Conservation (phyloP, 2,329 filamentous ascomycete genomes). For the Pezicula radicicola region DNA sequence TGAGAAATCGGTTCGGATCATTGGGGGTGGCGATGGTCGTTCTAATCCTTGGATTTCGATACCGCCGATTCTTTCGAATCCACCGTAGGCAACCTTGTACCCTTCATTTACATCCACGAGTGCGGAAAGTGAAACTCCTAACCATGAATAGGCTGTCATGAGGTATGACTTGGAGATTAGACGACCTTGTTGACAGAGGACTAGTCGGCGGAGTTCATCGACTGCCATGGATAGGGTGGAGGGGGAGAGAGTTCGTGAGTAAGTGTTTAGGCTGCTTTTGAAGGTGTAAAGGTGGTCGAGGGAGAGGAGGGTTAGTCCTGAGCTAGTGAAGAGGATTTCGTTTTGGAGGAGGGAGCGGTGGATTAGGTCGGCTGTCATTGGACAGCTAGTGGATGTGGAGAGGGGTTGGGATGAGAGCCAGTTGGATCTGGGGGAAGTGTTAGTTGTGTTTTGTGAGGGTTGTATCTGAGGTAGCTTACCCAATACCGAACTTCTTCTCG, state of each 20-base stretch:
- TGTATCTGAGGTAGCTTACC: constrained; percentile 24
- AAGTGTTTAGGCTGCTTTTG: constrained; percentile 57
- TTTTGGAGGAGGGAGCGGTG: constrained; percentile 56
- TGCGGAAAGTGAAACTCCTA: constrained; percentile 48
- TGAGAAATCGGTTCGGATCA: constrained; percentile 1
- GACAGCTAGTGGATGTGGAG: constrained; percentile 38
- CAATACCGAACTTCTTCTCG: constrained; percentile 44
- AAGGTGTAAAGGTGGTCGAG: constrained; percentile 64
- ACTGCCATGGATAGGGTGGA: constrained; percentile 55
- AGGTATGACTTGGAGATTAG: constrained; percentile 50
- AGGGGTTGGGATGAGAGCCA: constrained; percentile 30
- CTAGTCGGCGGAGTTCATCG: constrained; percentile 58
- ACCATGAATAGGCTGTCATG: constrained; percentile 53
- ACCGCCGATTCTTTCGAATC: constrained; percentile 39
- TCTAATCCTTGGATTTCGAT: constrained; percentile 38
- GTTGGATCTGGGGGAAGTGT: constrained; percentile 8
- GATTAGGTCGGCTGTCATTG: constrained; percentile 49
- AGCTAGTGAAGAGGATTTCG: constrained; percentile 57
- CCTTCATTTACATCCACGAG: constrained; percentile 52
- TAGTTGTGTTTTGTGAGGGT: constrained; percentile 8
- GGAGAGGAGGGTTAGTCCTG: constrained; percentile 56
- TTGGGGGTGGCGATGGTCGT: constrained; percentile 17
- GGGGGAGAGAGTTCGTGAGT: constrained; percentile 41
- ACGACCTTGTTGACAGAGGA: constrained; percentile 49
- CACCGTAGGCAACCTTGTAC: constrained; percentile 56